Evolutionary conservation across 148 eudicot genomes (phyloP).

Genomic region (Chenopodium berlandieri): DNA sequence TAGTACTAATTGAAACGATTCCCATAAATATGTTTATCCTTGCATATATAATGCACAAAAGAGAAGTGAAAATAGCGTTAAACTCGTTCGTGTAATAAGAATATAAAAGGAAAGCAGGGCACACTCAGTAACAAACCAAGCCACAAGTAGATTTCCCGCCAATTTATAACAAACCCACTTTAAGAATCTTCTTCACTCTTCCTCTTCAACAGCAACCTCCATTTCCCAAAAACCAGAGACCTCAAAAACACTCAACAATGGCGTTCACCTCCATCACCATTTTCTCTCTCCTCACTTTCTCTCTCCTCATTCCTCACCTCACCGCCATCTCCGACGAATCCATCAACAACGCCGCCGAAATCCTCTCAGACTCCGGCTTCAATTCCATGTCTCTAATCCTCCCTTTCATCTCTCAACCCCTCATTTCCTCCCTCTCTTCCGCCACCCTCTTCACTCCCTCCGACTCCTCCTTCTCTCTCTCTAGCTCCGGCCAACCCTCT

Average conservation of each 20-base stretch:
- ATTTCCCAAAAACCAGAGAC: too few species aligned
- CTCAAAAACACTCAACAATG: neutral
- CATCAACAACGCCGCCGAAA: conserved; percentile 47
- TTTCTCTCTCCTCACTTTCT: neutral
- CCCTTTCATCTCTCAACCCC: conserved; percentile 38
- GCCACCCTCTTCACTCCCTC: conserved; percentile 37
- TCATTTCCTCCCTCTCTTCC: conserved; percentile 27
- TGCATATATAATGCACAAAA: too few species aligned
- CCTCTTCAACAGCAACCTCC: neutral
- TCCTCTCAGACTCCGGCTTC: conserved; percentile 58
- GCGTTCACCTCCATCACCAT: neutral
- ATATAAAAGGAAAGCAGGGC: neutral
- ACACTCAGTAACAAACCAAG: neutral
- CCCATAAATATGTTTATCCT: too few species aligned
- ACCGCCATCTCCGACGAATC: conserved; percentile 34
- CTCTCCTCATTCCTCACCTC: conserved; percentile 10
- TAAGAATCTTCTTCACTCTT: conserved; percentile 6
- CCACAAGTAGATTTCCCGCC: neutral
- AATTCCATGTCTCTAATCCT: conserved; percentile 63
- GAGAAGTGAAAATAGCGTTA: too few species aligned
- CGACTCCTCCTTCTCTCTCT: conserved; percentile 41
- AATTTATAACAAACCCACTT: neutral
- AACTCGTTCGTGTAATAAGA: too few species aligned
- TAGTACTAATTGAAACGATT: too few species aligned
- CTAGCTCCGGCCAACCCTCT: conserved; percentile 48